These are phyloP conservation scores for Kazachstania taianensis DNA, from an alignment of 805 yeast species.

Conservation along the genomic window DNA sequence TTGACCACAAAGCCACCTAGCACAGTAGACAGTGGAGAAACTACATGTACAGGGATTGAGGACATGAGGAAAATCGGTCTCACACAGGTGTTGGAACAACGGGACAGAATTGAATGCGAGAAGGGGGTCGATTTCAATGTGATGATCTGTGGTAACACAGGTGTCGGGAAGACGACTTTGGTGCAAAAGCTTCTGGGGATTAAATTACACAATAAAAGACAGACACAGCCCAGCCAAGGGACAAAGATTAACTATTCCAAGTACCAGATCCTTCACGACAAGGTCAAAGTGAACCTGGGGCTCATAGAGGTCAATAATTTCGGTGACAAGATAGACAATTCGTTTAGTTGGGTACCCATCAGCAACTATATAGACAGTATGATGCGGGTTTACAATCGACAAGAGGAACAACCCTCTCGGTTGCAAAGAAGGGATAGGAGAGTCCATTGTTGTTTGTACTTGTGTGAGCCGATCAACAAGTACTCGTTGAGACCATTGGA, in stretches of 20 bases:
- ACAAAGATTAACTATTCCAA: constrained; percentile 34
- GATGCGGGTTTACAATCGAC: constrained; percentile 55
- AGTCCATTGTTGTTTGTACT: constrained; percentile 79
- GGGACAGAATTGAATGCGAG: constrained; percentile 28
- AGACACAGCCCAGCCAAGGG: background rate
- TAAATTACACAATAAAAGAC: background rate
- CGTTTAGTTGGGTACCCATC: constrained; percentile 56
- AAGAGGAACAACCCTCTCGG: constrained; percentile 68
- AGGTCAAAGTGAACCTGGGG: constrained; percentile 48
- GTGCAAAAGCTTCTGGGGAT: constrained; percentile 69
- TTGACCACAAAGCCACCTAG: too few species aligned
- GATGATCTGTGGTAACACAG: constrained; percentile 80
- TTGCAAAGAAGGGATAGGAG: constrained; percentile 46
- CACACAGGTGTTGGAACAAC: constrained; percentile 23
- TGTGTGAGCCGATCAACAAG: constrained; percentile 59
- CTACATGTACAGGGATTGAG: background rate
- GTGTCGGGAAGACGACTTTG: constrained; percentile 76
- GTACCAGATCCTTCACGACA: constrained; percentile 28
- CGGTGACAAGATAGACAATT: constrained; percentile 60
- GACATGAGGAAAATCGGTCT: constrained; percentile 25
- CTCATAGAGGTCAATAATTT: constrained; percentile 71
- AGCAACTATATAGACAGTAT: constrained; percentile 72
- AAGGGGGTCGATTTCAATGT: constrained; percentile 69
- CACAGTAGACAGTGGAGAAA: too few species aligned
- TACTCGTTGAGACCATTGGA: constrained; percentile 52